These are phyloP conservation scores for Lepidopterella palustris DNA, from an alignment of 495 filamentous ascomycete species.

Conservation along the genomic window DNA sequence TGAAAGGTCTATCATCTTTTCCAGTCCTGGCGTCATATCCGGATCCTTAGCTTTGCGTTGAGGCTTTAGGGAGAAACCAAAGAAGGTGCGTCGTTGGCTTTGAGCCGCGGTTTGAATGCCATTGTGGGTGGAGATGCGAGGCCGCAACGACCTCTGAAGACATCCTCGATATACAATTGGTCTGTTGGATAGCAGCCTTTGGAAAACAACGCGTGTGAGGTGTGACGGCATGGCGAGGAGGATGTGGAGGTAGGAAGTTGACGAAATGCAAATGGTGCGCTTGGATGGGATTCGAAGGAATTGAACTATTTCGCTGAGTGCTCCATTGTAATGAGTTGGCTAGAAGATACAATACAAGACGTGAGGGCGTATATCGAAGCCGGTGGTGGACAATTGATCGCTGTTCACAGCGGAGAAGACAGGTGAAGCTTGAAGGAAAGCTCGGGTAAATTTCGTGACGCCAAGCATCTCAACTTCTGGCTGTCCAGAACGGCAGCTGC, in stretches of 20 bases:
- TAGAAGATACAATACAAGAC: constrained; percentile 13
- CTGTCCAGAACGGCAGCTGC: no score
- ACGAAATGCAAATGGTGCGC: constrained; percentile 12
- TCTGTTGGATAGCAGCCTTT: constrained; percentile 60
- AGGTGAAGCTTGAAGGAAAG: background rate
- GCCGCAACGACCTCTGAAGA: constrained; percentile 28
- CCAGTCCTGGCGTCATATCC: constrained; percentile 55
- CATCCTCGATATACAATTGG: constrained; percentile 44
- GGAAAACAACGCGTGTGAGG: constrained; percentile 67
- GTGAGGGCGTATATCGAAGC: background rate
- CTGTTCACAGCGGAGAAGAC: background rate
- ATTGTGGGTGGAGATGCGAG: constrained; percentile 23
- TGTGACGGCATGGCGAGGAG: constrained; percentile 65
- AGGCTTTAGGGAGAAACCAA: constrained; percentile 53
- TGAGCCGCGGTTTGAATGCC: constrained; percentile 1
- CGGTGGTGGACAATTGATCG: background rate
- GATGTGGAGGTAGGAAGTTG: background rate
- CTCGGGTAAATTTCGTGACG: background rate
- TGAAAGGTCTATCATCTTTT: constrained; percentile 47
- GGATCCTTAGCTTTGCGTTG: constrained; percentile 47
- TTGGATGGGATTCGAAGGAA: background rate
- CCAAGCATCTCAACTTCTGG: constrained; percentile 1
- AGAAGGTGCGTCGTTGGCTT: constrained; percentile 46
- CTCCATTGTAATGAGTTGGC: background rate
- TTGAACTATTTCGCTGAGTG: background rate